Percentiles rank a stretch among this genome's conserved stretches.
Evolutionary conservation across 2,329 filamentous ascomycete genomes (phyloP).

Genomic region (Berkeleyomyces rouxiae): DNA sequence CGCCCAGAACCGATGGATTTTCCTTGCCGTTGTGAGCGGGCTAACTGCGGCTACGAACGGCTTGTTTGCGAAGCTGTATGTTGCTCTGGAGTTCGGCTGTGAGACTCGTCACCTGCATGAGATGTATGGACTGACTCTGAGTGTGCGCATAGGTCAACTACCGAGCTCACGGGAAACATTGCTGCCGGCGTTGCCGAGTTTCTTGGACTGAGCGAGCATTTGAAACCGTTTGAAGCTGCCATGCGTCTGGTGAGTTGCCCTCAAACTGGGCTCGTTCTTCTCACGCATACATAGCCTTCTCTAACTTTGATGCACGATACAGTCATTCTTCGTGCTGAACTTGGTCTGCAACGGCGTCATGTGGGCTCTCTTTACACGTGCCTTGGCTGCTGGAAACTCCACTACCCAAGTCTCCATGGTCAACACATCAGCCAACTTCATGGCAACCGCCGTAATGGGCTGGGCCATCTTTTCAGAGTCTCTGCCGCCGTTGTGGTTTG

Average conservation of each 20-base stretch:
- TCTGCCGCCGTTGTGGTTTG: constrained; percentile 60
- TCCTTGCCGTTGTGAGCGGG: constrained; percentile 56
- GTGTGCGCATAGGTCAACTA: constrained; percentile 32
- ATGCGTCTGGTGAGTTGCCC: constrained; percentile 31
- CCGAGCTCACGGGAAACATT: constrained; percentile 34
- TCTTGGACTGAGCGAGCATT: constrained; percentile 27
- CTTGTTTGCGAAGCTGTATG: constrained; percentile 67
- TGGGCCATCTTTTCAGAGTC: constrained; percentile 53
- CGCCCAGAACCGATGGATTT: constrained; percentile 36
- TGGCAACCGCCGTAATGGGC: constrained; percentile 59
- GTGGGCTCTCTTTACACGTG: constrained; percentile 71
- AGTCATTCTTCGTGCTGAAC: constrained; percentile 63
- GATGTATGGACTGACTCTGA: background rate
- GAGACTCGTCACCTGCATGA: background rate
- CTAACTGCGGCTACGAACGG: constrained; percentile 68
- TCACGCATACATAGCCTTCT: background rate
- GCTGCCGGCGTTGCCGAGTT: constrained; percentile 28
- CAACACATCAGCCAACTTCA: constrained; percentile 69
- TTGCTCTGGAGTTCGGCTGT: constrained; percentile 13
- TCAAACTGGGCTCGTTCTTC: background rate
- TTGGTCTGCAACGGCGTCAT: constrained; percentile 62
- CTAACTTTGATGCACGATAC: background rate
- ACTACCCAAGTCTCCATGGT: constrained; percentile 69
- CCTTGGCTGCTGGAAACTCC: constrained; percentile 55
- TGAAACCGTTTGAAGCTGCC: constrained; percentile 29